Base-by-base conservation (phyloP, 768 basidiomycete species). In the Lepiota venenata region DNA sequence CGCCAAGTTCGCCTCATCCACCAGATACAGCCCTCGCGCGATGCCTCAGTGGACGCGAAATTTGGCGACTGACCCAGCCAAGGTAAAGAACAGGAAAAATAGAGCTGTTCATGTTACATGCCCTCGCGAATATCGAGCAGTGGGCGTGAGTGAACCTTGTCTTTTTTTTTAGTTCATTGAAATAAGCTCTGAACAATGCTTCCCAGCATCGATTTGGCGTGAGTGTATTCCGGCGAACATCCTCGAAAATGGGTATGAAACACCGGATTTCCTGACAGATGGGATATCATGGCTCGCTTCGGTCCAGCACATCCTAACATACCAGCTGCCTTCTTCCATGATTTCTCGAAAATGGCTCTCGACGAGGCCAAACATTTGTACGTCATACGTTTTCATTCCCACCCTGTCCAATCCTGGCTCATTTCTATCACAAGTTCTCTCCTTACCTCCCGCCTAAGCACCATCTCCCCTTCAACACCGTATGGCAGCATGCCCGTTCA, bases 331-430 rank as follows among this genome's bases (percentile, higher is more conserved):
- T 91, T 90, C 70, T 91, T 87, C 71, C 79, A 82, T 18, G 89
- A 92, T 69, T 93, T 90, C 64, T 77, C 88, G 1, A 89, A 88
- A 65, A 87, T 93, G 73, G 91, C 89, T 0, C 75, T 91, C 32
- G 91, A 93, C 69, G 90, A 93, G 64, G 83, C 83, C n/a, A 88
- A 91, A 64, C 91, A 91, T 65, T 92, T 90, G 75, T 81, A 58
- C 27, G 68, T 56, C 21, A 32, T 37, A 32, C 29, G 39, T 18
- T 14, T 20, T 9, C 15, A n/a, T 14, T 47, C 38, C 37, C 51
- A 46, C 22, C 8, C 5, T 2, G 16, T n/a, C 8, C 42, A 37
- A 43, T 32, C 10, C 41, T 43, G 16, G 32, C 6, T 44, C 48
- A 6, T 36, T 21, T 15, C 12, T 42, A 10, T 32, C 32, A 45